These are phyloP conservation scores for Candida odintsovae DNA, from an alignment of 805 yeast genomes.

Conservation along the genomic window DNA sequence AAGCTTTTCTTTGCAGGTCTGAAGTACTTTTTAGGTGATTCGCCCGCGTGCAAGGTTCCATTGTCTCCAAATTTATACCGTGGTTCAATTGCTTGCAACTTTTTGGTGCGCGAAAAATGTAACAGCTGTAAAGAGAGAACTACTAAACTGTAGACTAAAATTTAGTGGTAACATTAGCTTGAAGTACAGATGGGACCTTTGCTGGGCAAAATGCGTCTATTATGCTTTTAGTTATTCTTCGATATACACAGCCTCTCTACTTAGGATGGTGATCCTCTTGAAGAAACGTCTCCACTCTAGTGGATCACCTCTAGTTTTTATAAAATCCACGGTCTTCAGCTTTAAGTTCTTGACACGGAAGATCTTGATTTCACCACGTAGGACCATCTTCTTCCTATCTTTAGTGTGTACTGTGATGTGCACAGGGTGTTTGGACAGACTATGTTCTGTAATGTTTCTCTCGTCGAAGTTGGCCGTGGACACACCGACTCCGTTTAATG, in stretches of 20 bases:
- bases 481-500: conserved; percentile 39
- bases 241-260: conserved; percentile 50
- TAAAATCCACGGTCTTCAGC: conserved; percentile 46
- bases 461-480: conserved; percentile 19
- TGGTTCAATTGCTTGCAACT: background rate
- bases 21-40: background rate
- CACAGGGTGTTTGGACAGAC: conserved; percentile 5
- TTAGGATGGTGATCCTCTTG: conserved; percentile 48
- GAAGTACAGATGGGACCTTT: no score
- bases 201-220: no score
- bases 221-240: conserved; percentile 22
- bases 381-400: conserved; percentile 39
- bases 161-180: no score
- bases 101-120: background rate
- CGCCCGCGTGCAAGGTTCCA: background rate
- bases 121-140: no score
- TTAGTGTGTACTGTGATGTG: conserved; percentile 28
- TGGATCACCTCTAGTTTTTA: conserved; percentile 59
- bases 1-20: background rate
- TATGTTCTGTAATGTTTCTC: conserved; percentile 6
- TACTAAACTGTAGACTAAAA: no score
- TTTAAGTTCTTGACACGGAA: conserved; percentile 31
- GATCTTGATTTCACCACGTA: conserved; percentile 43
- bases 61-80: background rate
- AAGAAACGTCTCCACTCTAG: conserved; percentile 69